phyloP scores from a whole-genome alignment of 768 basidiomycete species.

The Leccinellum albellum region DNA sequence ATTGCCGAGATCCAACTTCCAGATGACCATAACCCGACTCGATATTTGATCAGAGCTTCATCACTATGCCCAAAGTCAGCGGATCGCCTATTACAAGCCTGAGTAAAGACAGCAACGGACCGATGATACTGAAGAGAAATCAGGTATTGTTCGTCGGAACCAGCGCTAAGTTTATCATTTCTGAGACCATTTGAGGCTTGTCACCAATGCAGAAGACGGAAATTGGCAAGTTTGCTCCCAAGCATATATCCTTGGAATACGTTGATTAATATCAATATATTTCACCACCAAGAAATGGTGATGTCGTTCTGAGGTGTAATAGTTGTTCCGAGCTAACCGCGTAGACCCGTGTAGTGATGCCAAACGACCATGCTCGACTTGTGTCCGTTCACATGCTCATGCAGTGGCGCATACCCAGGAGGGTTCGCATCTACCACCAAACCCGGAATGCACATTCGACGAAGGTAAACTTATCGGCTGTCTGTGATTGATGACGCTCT shows the following conservation, averaged over 20 bases:
- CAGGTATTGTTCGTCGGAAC: conserved; percentile 16
- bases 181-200: conserved; percentile 31
- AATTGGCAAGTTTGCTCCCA: conserved; percentile 48
- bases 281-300: conserved; percentile 56
- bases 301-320: background rate
- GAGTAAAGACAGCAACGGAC: background rate
- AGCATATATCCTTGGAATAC: conserved; percentile 1
- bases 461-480: conserved; percentile 43
- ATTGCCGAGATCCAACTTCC: background rate
- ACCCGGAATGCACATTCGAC: conserved; percentile 74
- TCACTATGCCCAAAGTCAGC: conserved; percentile 39
- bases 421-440: conserved; percentile 48
- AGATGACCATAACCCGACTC: background rate
- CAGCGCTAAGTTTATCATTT: background rate
- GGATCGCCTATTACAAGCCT: conserved; percentile 2
- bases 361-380: conserved; percentile 73
- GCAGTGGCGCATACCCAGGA: conserved; percentile 59
- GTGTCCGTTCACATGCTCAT: conserved; percentile 71
- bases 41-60: background rate
- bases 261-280: conserved; percentile 12
- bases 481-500: background rate
- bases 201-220: conserved; percentile 65
- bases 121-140: conserved; percentile 20
- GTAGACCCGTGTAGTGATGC: conserved; percentile 51
- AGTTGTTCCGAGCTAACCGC: background rate